phyloP scores from a whole-genome alignment of 371 early-diverging fungal species.

The Saksenaea vasiformis region DNA sequence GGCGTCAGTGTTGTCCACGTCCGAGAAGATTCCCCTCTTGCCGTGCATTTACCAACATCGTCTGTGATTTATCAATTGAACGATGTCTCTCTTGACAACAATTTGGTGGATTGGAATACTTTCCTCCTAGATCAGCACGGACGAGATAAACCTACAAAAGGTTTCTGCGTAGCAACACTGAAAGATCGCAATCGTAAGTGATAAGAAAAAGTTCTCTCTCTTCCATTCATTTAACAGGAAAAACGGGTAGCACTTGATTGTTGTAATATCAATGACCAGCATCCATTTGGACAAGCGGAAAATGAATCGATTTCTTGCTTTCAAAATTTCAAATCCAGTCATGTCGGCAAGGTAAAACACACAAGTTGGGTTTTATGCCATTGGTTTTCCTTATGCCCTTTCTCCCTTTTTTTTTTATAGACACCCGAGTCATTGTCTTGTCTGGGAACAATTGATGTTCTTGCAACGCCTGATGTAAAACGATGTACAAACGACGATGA shows the following conservation, averaged over 20 bases:
- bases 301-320: slow-evolving; percentile 56
- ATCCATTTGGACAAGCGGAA: slow-evolving; percentile 56
- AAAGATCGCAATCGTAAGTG: slow-evolving; percentile 13
- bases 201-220: background rate
- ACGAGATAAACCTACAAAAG: slow-evolving; percentile 20
- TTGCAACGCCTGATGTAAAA: slow-evolving; percentile 31
- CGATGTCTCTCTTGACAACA: slow-evolving; percentile 39
- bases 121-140: slow-evolving; percentile 35
- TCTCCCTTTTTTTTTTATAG: slow-evolving; percentile 1
- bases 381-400: background rate
- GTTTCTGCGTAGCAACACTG: slow-evolving; percentile 42
- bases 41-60: slow-evolving; percentile 48
- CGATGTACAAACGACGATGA: slow-evolving; percentile 41
- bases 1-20: slow-evolving; percentile 70
- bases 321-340: slow-evolving; percentile 24
- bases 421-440: slow-evolving; percentile 26
- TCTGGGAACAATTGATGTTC: slow-evolving; percentile 34
- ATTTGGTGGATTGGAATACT: slow-evolving; percentile 55
- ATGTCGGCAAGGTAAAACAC: slow-evolving; percentile 7
- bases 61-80: slow-evolving; percentile 56
- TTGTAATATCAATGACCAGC: slow-evolving; percentile 50
- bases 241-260: slow-evolving; percentile 31
- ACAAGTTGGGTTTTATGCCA: background rate
- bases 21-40: slow-evolving; percentile 53
- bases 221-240: slow-evolving; percentile 6